Percentiles rank a stretch among this genome's conserved stretches.
These are phyloP conservation scores for Pseudognaphalium luteoalbum DNA, from an alignment of 129 eudicot genomes.

Conservation along the genomic window DNA sequence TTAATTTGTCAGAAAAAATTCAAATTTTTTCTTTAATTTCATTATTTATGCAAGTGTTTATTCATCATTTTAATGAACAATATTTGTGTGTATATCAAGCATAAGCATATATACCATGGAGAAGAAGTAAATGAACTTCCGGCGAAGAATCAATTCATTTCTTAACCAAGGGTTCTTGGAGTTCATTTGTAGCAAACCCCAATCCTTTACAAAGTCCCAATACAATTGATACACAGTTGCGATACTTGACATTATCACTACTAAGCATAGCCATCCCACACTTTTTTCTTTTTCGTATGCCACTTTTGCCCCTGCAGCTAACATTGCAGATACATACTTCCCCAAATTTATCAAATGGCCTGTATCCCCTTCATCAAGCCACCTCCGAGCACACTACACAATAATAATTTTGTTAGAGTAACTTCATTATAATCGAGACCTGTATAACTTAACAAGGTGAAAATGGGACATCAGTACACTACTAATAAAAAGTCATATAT, in stretches of 20 bases:
- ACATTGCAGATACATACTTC: slow-evolving; percentile 94
- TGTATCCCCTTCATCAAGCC: slow-evolving; percentile 95
- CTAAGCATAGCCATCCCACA: slow-evolving; percentile 69
- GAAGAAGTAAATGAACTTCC: slow-evolving; percentile 78
- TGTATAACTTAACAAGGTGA: not conserved
- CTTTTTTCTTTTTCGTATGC: slow-evolving; percentile 87
- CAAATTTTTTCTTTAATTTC: not conserved
- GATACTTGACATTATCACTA: slow-evolving; percentile 78
- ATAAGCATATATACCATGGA: slow-evolving; percentile 66
- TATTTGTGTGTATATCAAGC: not conserved
- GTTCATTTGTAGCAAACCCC: slow-evolving; percentile 92
- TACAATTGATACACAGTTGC: slow-evolving; percentile 92
- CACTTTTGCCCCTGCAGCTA: slow-evolving; percentile 96
- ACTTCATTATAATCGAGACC: not conserved
- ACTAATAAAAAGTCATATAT: slow-evolving; percentile 2
- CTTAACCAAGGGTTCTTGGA: slow-evolving; percentile 99
- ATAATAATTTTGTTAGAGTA: not conserved
- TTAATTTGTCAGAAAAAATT: not conserved
- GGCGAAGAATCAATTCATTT: slow-evolving; percentile 74
- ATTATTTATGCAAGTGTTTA: not conserved
- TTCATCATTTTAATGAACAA: not conserved
- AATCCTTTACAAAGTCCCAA: slow-evolving; percentile 98
- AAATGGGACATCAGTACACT: not conserved
- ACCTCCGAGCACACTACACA: slow-evolving; percentile 89
- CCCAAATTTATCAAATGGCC: slow-evolving; percentile 84